Base-by-base conservation (phyloP, 768 basidiomycete genomes). In the Lanmaoa rubissima region DNA sequence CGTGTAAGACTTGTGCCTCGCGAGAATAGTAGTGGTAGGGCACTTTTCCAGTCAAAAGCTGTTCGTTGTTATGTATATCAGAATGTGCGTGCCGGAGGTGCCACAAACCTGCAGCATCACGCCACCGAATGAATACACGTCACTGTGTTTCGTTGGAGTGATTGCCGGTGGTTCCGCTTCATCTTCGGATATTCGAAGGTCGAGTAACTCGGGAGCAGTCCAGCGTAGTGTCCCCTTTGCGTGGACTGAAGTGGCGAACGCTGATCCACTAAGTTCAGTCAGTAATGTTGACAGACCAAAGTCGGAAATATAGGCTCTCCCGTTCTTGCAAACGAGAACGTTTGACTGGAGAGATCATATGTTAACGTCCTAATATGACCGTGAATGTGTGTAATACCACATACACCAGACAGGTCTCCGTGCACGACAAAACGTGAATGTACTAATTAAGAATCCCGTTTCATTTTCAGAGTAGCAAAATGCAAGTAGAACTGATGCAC, bases 201-300 rank as follows among this genome's bases (percentile, higher is more conserved):
- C 69, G 54, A 77, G 78, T 4, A 80, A 63, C 24, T 73, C 58
- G 19, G 58, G 58, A 12, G 58, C 58, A 13, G 58, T 59, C 58
- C 58, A 59, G 21, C 58, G 58, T 38, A 79, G 69, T 19, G 78
- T 62, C 17, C 61, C 77, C 24, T 50, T 61, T 32, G 51, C 51
- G 16, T 36, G 78, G 75, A 31, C 70, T 69, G 53, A 79, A 16
- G 61, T 53, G 66, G 44, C 59, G 52, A 77, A 76, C n/a, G 71
- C 69, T 2, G 60, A 24, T n/a, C 72, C 68, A 36, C 73, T 67
- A 41, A 75, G 64, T 55, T 78, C 76, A n/a, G 68, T 68, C 28
- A 75, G 61, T 40, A 79, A 71, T 19, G 63, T 76, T 28, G 78
- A 79, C 4, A 80, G 64, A 7, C 79, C 80, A 60, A 80, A 80